These are phyloP conservation scores for Solanum medicagineum DNA, from an alignment of 257 asterid genomes.

Conservation along the genomic window DNA sequence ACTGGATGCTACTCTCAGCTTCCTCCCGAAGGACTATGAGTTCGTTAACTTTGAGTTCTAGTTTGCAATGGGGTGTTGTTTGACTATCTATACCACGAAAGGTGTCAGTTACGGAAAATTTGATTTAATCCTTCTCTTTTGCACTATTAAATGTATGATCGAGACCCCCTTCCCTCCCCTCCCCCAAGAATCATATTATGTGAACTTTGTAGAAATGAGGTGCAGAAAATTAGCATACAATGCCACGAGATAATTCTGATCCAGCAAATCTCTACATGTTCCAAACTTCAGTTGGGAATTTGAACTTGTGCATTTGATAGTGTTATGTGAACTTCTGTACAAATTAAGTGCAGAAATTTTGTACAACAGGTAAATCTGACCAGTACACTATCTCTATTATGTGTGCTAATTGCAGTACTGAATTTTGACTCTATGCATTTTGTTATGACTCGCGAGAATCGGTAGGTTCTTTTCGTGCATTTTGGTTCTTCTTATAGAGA, in stretches of 20 bases:
- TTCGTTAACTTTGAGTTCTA: constrained; percentile 57
- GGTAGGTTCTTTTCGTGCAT: no score
- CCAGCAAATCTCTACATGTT: neutral
- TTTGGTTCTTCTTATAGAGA: no score
- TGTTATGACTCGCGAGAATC: no score
- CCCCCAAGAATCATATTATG: neutral
- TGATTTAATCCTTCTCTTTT: neutral
- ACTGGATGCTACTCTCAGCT: constrained; percentile 53
- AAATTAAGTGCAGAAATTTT: neutral
- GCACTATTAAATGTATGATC: neutral
- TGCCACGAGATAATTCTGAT: neutral
- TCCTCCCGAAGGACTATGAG: constrained; percentile 49
- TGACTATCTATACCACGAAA: constrained; percentile 63
- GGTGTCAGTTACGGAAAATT: neutral
- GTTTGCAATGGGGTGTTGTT: constrained; percentile 75
- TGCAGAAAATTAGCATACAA: neutral
- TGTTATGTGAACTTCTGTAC: neutral
- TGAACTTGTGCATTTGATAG: neutral
- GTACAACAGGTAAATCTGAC: neutral
- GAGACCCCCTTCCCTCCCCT: neutral
- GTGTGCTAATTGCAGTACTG: no score
- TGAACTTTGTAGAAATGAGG: neutral
- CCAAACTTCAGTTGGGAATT: neutral
- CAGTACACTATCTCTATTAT: neutral
- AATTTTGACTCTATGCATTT: no score